Percentiles rank a stretch among this genome's conserved stretches.
These are phyloP conservation scores for Calonectria pauciramosa DNA, from an alignment of 2,329 filamentous ascomycete genomes.

Conservation along the genomic window DNA sequence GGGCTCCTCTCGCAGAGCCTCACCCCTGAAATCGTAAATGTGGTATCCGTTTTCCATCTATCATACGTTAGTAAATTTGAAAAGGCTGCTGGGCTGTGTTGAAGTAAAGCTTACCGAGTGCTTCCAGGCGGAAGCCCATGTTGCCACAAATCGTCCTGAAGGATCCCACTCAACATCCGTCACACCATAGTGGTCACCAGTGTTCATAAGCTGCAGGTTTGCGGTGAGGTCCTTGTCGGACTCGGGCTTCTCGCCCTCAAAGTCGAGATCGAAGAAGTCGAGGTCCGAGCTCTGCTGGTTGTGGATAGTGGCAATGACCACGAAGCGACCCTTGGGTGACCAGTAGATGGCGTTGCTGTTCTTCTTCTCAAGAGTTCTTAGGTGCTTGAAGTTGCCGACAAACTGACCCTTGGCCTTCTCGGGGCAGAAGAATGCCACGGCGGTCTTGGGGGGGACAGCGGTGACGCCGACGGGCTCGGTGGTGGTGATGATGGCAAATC, in stretches of 20 bases:
- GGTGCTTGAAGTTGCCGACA: constrained; percentile 95
- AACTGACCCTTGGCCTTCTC: constrained; percentile 89
- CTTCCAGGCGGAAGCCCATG: constrained; percentile 95
- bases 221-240: constrained; percentile 93
- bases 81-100: constrained; percentile 10
- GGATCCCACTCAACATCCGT: constrained; percentile 99
- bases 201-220: constrained; percentile 95
- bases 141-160: constrained; percentile 93
- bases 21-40: constrained; percentile 95
- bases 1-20: constrained; percentile 88
- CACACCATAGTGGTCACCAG: constrained; percentile 94
- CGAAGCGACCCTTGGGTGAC: constrained; percentile 95
- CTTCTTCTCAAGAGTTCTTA: constrained; percentile 97
- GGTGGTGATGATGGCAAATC: constrained; percentile 97
- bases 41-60: constrained; percentile 99
- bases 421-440: constrained; percentile 95
- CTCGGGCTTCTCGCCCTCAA: constrained; percentile 96
- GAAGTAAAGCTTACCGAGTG: constrained; percentile 77
- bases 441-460: constrained; percentile 91
- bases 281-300: constrained; percentile 95
- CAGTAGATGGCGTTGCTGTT: constrained; percentile 99
- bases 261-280: constrained; percentile 98
- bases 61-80: constrained; percentile 25
- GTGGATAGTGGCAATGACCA: constrained; percentile 92
- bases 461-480: constrained; percentile 84